Evolutionary conservation across 352 stramenopile species (phyloP), one percentile per base, ranked within the genome.

Genomic region (Stramenopiles sp.): DNA sequence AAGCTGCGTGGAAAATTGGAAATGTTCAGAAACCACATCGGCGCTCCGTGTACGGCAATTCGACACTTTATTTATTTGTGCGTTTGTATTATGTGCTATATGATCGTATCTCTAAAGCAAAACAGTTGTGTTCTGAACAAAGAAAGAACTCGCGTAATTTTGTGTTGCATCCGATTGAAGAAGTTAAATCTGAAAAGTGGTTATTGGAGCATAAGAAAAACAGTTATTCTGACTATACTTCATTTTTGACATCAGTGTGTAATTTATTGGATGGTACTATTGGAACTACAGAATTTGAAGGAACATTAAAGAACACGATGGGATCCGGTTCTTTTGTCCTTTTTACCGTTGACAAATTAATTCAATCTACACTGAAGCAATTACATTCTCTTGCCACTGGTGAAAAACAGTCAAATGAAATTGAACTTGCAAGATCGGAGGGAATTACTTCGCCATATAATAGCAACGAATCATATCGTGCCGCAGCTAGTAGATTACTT

Each of bases 291-390:
- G 46, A 37, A 17, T 57, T 49, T 45, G 68, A 83, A 47, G 68
- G 81, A 46, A 66, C 59, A 23, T 83, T 68, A 40, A 58, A 68
- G 28, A 67, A 59, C 21, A 56, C 80, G 8, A 73, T 81, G 61
- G 68, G 68, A 12, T 71, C 68, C 8, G 71, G 62, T 12, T 74
- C 66, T 2, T 83, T 77, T 45, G 72, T 79, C 29, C 42, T 83
- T 23, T 83, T 80, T 47, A 83, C 68, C 3, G 71, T 83, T 56
- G 68, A 83, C 45, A 78, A 78, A 44, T 52, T 83, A 19, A 62
- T 79, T 42, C 49, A 60, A 7, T 53, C 61, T 7, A 55, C 77
- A 29, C 56, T 75, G 23, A 77, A 79, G 53, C 68, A 81, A 41
- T n/a, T n/a, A n/a, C n/a, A n/a, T n/a, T n/a, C n/a, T n/a, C n/a